A percentile compares a stretch with the other conserved stretches of the same genome.
Conservation (phyloP, 1,284 basidiomycete genomes). For the Fomitopsis betulina region DNA sequence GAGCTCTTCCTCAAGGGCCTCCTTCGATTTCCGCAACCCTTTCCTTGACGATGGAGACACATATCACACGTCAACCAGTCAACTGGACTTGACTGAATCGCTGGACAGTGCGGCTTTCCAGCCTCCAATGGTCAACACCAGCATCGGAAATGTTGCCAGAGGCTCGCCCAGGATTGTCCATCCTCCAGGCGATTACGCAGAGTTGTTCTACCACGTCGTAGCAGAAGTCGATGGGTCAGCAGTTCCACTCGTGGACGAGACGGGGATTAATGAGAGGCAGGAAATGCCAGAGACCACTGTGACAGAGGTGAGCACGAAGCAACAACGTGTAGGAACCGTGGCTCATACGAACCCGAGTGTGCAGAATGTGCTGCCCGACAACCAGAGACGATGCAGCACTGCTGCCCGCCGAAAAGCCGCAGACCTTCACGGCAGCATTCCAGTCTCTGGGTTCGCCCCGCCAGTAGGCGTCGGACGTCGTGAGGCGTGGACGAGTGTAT, state of each 20-base stretch:
- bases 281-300: no score
- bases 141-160: conserved; percentile 5
- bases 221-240: background rate
- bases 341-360: background rate
- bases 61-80: conserved; percentile 1
- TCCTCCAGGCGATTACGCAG: conserved; percentile 4
- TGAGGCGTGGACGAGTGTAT: conserved; percentile 14
- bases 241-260: background rate
- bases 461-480: conserved; percentile 11
- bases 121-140: background rate
- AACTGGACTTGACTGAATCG: conserved; percentile 1
- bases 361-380: background rate
- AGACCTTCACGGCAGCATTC: conserved; percentile 19
- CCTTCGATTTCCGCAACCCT: conserved; percentile 7
- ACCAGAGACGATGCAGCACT: background rate
- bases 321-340: no score
- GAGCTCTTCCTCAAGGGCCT: conserved; percentile 2
- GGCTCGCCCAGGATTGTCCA: conserved; percentile 4
- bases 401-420: background rate
- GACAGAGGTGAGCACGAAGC: background rate
- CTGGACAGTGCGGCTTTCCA: background rate
- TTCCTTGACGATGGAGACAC: conserved; percentile 3
- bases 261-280: background rate
- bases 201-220: conserved; percentile 2
- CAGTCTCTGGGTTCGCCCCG: conserved; percentile 11